Percentiles rank a stretch among this genome's conserved stretches.
Conservation (phyloP, 345 rosid genomes). For the Salix dunnii region DNA sequence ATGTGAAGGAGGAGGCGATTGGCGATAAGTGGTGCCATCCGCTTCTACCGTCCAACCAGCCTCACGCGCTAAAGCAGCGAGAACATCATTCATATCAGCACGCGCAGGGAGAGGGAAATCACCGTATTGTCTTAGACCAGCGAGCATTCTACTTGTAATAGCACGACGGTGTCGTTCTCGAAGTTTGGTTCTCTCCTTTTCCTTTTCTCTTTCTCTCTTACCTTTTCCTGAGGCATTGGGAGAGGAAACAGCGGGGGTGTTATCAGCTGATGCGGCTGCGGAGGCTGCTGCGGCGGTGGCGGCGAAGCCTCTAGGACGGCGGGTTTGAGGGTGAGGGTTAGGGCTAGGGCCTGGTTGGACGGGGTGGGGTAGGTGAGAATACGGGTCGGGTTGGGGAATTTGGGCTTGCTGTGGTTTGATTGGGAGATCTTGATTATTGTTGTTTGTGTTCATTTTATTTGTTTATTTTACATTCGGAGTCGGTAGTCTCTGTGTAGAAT, state of each 20-base stretch:
- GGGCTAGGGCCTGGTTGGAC: conserved; percentile 6
- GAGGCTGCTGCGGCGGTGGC: conserved; percentile 46
- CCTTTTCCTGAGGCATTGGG: conserved; percentile 39
- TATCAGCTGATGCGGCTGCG: conserved; percentile 26
- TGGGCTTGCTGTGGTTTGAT: conserved; percentile 11
- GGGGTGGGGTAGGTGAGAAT: conserved; percentile 6
- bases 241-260: conserved; percentile 8
- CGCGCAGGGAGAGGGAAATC: conserved; percentile 97
- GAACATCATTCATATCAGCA: conserved; percentile 99
- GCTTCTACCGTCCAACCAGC: conserved; percentile 97
- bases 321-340: conserved; percentile 38
- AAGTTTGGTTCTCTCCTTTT: conserved; percentile 93
- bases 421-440: conserved; percentile 7
- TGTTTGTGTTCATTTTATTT: conserved; percentile 11
- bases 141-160: conserved; percentile 93
- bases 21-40: conserved; percentile 82
- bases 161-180: conserved; percentile 96
- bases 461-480: neutral
- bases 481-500: too few species aligned
- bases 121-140: conserved; percentile 88
- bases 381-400: neutral
- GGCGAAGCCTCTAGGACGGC: conserved; percentile 80
- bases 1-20: conserved; percentile 56
- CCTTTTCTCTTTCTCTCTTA: conserved; percentile 87
- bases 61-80: conserved; percentile 93